phyloP scores from a whole-genome alignment of 2,329 filamentous ascomycete genomes.

The Tetracladium maxilliforme region DNA sequence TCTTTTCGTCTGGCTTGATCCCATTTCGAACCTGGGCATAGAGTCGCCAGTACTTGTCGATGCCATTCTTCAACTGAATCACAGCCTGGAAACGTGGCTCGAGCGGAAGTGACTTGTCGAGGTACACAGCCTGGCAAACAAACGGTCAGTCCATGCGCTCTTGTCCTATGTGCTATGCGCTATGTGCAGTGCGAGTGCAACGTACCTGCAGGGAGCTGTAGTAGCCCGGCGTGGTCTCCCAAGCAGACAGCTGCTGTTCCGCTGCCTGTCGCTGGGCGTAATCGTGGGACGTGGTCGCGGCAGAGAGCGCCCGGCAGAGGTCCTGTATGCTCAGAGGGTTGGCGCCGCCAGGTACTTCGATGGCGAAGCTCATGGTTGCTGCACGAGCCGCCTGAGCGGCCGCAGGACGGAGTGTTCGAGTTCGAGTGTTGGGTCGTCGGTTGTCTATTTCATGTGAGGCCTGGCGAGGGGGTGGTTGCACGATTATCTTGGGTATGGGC shows the following conservation, averaged over 20 bases:
- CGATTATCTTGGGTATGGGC: no score
- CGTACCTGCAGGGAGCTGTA: constrained; percentile 54
- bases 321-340: constrained; percentile 51
- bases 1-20: constrained; percentile 61
- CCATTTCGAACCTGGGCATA: constrained; percentile 41
- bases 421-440: no score
- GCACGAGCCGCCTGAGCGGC: no score
- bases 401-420: no score
- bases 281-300: constrained; percentile 47
- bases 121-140: constrained; percentile 53
- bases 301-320: constrained; percentile 48
- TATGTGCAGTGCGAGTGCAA: background rate
- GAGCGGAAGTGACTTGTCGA: constrained; percentile 61
- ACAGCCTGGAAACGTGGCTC: constrained; percentile 80
- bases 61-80: constrained; percentile 91
- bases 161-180: background rate
- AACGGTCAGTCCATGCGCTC: constrained; percentile 1
- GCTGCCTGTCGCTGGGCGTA: constrained; percentile 50
- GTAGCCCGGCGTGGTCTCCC: constrained; percentile 53
- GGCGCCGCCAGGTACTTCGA: constrained; percentile 73
- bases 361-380: constrained; percentile 47
- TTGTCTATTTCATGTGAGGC: no score
- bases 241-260: constrained; percentile 53
- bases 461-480: no score
- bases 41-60: constrained; percentile 87